A percentile compares a stretch with the other conserved stretches of the same genome.
These are phyloP conservation scores for Epichloe coenophiala DNA, from an alignment of 2,329 filamentous ascomycete species.

Conservation along the genomic window DNA sequence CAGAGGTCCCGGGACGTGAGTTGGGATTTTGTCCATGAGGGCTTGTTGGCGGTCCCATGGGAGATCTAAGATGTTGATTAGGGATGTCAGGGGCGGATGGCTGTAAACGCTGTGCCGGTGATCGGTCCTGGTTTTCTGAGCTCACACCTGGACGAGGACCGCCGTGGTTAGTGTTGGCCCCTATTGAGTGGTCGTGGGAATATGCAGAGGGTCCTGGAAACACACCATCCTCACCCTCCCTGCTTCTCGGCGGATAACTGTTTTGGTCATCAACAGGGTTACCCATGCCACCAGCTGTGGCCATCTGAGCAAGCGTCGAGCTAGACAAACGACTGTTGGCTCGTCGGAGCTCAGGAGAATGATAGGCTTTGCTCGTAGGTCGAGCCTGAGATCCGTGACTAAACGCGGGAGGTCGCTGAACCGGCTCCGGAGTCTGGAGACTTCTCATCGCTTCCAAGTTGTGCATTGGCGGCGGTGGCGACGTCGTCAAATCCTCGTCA, in stretches of 20 bases:
- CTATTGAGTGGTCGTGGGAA: slow-evolving; percentile 34
- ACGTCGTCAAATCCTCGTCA: slow-evolving; percentile 35
- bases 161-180: slow-evolving; percentile 40
- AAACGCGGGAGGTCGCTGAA: slow-evolving; percentile 67
- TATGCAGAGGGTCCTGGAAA: slow-evolving; percentile 34
- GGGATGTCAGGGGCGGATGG: slow-evolving; percentile 28
- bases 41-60: slow-evolving; percentile 23
- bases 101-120: slow-evolving; percentile 22
- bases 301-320: slow-evolving; percentile 68
- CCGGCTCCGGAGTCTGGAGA: slow-evolving; percentile 58
- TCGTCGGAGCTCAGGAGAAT: slow-evolving; percentile 63
- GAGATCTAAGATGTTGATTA: slow-evolving; percentile 30
- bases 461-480: slow-evolving; percentile 26
- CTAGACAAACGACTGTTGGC: slow-evolving; percentile 76
- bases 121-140: slow-evolving; percentile 21
- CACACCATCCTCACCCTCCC: slow-evolving; percentile 19
- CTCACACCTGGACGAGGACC: slow-evolving; percentile 40
- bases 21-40: slow-evolving; percentile 19
- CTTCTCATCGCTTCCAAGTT: slow-evolving; percentile 41
- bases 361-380: slow-evolving; percentile 54
- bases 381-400: slow-evolving; percentile 59
- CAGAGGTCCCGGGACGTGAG: slow-evolving; percentile 18
- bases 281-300: slow-evolving; percentile 48
- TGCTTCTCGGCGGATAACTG: slow-evolving; percentile 17
- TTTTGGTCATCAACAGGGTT: slow-evolving; percentile 22